Evolutionary conservation across 441 rosid species (phyloP).

Genomic region (Gossypium aridum): DNA sequence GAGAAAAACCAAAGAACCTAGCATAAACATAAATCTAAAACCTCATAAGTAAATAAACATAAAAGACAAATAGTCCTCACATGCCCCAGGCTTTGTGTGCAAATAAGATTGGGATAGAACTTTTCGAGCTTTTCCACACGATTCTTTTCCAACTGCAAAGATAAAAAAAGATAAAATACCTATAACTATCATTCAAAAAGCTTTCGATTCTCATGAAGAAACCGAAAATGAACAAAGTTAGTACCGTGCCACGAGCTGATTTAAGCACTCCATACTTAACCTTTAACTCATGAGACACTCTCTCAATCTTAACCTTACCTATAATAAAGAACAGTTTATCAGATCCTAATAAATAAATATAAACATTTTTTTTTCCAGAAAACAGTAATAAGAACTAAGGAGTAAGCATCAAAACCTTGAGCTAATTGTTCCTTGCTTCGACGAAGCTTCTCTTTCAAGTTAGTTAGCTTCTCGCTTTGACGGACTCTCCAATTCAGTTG

Average conservation of each 20-base stretch:
- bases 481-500: conserved; percentile 65
- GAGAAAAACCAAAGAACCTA: background rate
- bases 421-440: conserved; percentile 41
- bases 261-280: conserved; percentile 58
- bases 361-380: background rate
- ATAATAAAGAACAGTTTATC: conserved; percentile 13
- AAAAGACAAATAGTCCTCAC: conserved; percentile 33
- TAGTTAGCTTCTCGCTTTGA: conserved; percentile 62
- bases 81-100: conserved; percentile 72
- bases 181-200: background rate
- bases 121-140: conserved; percentile 66
- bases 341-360: background rate
- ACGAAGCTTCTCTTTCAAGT: conserved; percentile 58
- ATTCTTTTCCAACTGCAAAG: conserved; percentile 56
- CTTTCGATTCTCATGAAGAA: background rate
- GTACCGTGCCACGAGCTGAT: conserved; percentile 56
- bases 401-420: conserved; percentile 41
- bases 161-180: conserved; percentile 9
- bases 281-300: conserved; percentile 47
- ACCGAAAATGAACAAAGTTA: background rate
- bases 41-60: background rate
- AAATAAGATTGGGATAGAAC: conserved; percentile 72
- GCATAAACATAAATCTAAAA: background rate
- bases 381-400: background rate
- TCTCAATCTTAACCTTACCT: conserved; percentile 70